phyloP scores from a whole-genome alignment of 164 flowering plant species.

The Kalanchoe fedtschenkoi region DNA sequence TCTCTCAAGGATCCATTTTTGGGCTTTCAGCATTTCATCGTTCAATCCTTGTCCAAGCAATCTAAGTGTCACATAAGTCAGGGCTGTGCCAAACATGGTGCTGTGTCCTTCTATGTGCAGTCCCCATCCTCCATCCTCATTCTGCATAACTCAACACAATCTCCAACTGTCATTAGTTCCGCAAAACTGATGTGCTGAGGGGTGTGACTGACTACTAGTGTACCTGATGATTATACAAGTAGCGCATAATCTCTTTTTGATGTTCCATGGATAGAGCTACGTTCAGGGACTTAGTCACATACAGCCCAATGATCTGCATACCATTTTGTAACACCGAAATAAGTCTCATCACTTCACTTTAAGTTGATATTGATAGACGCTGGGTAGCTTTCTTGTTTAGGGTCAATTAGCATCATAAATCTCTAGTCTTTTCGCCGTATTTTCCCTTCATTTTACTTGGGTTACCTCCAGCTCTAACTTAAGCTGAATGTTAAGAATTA shows the following conservation, averaged over 20 bases:
- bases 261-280: constrained; percentile 30
- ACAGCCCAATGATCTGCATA: constrained; percentile 45
- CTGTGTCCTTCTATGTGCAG: no score
- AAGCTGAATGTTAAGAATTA: no score
- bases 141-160: constrained; percentile 23
- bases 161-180: no score
- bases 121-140: constrained; percentile 89
- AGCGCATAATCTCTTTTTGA: constrained; percentile 43
- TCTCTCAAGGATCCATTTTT: constrained; percentile 41
- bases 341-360: neutral
- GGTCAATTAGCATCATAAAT: no score
- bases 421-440: no score
- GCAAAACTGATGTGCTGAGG: neutral
- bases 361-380: neutral
- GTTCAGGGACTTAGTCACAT: constrained; percentile 35
- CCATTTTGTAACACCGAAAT: neutral
- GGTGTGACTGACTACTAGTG: neutral
- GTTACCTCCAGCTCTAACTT: no score
- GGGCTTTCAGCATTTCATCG: constrained; percentile 30
- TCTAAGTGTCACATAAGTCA: constrained; percentile 46
- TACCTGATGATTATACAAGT: constrained; percentile 68
- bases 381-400: no score
- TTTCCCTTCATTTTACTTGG: no score
- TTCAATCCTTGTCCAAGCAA: constrained; percentile 50
- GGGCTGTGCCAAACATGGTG: constrained; percentile 54